A percentile compares a stretch with the other conserved stretches of the same genome.
Conservation (phyloP, 2,329 filamentous ascomycete species). For the Botrytis fabae region DNA sequence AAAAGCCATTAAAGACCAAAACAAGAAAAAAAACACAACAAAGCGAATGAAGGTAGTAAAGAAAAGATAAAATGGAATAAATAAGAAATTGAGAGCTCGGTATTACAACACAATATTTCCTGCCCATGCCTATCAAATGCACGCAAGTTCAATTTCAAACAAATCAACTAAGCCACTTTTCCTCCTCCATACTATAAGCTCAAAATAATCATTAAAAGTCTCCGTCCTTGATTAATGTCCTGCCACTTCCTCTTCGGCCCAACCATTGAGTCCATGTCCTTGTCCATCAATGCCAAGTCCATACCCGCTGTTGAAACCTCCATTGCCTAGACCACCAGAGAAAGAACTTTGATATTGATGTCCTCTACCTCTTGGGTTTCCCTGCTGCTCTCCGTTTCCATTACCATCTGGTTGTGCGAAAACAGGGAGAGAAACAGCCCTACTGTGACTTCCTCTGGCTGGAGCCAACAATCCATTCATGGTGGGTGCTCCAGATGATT, state of each 20-base stretch:
- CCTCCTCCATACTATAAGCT: conserved; percentile 6
- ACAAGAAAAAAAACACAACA: conserved; percentile 16
- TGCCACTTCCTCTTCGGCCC: conserved; percentile 58
- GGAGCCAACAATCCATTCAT: conserved; percentile 78
- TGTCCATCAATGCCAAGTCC: conserved; percentile 61
- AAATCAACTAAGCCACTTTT: conserved; percentile 13
- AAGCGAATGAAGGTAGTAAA: conserved; percentile 19
- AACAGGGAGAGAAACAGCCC: conserved; percentile 84
- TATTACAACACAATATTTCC: conserved; percentile 23
- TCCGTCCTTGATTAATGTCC: conserved; percentile 31
- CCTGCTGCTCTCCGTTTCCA: conserved; percentile 40
- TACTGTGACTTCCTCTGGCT: conserved; percentile 58
- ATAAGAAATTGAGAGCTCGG: conserved; percentile 8
- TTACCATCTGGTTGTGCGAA: conserved; percentile 58
- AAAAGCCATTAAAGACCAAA: neutral
- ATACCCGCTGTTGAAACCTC: conserved; percentile 46
- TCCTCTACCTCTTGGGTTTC: conserved; percentile 49
- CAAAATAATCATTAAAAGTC: neutral
- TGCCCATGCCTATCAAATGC: conserved; percentile 13
- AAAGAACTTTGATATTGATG: conserved; percentile 68
- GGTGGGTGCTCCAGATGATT: conserved; percentile 55
- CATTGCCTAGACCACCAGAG: conserved; percentile 38
- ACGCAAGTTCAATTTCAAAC: conserved; percentile 14
- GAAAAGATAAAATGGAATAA: neutral
- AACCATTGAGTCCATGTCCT: conserved; percentile 62